Evolutionary conservation across 2,329 filamentous ascomycete species (phyloP).

Genomic region (Zasmidium citrigriseum): DNA sequence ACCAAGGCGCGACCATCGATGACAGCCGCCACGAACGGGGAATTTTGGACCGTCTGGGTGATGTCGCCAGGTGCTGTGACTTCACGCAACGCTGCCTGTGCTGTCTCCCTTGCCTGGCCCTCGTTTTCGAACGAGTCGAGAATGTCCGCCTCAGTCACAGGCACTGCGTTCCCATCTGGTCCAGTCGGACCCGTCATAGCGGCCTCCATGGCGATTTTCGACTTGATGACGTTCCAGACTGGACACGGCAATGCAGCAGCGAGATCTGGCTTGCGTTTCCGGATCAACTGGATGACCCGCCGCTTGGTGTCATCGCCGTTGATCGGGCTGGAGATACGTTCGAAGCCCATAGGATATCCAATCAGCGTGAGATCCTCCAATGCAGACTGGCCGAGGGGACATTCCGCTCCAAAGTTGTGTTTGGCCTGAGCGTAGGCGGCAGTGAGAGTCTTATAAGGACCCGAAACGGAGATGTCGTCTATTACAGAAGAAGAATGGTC

Average conservation of each 20-base stretch:
- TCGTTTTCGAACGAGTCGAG: background rate
- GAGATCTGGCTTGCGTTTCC: slow-evolving; percentile 1
- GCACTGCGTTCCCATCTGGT: background rate
- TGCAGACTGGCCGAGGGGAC: background rate
- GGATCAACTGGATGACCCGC: slow-evolving; percentile 1
- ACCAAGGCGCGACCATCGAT: background rate
- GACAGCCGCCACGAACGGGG: background rate
- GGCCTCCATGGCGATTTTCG: background rate
- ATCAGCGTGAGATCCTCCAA: background rate
- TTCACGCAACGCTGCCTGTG: background rate
- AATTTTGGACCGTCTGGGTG: background rate
- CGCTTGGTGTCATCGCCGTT: slow-evolving; percentile 4
- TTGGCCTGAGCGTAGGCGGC: background rate
- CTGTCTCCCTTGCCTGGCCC: background rate
- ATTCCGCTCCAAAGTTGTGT: slow-evolving; percentile 3
- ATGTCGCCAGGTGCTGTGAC: background rate
- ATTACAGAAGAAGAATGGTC: no score
- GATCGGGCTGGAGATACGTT: slow-evolving; percentile 11
- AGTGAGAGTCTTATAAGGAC: slow-evolving; percentile 2
- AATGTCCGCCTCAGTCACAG: background rate
- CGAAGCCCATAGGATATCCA: background rate
- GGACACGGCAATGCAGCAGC: slow-evolving; percentile 3
- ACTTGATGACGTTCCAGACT: slow-evolving; percentile 5
- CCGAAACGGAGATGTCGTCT: slow-evolving; percentile 7
- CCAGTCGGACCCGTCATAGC: background rate